Conservation (phyloP, 768 basidiomycete genomes). For the Auriscalpium microsporum region DNA sequence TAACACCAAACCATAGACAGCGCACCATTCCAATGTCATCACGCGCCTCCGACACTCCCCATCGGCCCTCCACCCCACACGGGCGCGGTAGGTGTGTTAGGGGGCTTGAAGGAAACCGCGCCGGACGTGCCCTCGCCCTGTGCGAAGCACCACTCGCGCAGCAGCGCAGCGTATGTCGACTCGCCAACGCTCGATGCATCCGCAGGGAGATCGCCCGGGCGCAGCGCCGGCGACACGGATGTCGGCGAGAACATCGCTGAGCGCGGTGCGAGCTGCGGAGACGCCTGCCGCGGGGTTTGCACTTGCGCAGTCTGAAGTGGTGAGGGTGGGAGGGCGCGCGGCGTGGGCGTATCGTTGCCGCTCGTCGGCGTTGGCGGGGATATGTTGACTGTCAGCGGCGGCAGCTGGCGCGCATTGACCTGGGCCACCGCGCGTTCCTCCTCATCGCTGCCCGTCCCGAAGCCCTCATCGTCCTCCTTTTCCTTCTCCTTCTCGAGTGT, state of each 20-base stretch:
- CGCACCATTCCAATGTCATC: too few species aligned
- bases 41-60: background rate
- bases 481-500: constrained; percentile 2
- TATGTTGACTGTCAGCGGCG: constrained; percentile 8
- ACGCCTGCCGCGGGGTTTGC: constrained; percentile 2
- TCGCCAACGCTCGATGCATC: background rate
- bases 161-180: constrained; percentile 10
- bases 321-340: constrained; percentile 1
- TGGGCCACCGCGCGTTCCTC: constrained; percentile 2
- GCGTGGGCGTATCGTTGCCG: background rate
- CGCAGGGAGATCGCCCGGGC: background rate
- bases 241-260: constrained; percentile 1
- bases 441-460: constrained; percentile 12
- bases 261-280: background rate
- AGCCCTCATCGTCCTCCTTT: constrained; percentile 13
- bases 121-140: background rate
- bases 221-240: background rate
- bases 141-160: constrained; percentile 17
- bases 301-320: constrained; percentile 9
- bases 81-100: background rate
- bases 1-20: too few species aligned
- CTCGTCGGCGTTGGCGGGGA: constrained; percentile 3
- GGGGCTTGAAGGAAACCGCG: background rate
- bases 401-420: background rate
- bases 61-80: background rate